Evolutionary conservation across 2,329 filamentous ascomycete genomes (phyloP), one percentile per base, ranked within the genome.

Genomic region (Ophiosphaerella herpotricha): DNA sequence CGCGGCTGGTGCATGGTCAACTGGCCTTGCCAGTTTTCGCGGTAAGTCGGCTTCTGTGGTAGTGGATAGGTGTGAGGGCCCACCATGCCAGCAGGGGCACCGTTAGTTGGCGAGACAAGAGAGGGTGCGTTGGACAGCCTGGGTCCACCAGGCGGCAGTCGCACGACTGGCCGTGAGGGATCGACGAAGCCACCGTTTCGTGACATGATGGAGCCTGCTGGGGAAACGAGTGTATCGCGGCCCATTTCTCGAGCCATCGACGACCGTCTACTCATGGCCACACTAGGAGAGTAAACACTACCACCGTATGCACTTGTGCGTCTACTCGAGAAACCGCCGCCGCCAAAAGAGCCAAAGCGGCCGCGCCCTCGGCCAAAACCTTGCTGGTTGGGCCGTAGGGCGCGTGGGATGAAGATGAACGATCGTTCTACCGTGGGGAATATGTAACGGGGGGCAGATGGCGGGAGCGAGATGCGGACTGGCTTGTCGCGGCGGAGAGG

Each of bases 361-460:
- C 88, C 89, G 47, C 89, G 82, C 44, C 82, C 82, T 47, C 84
- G 80, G 37, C 80, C 80, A 59, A 87, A 84, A 26, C 86, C 84
- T 77, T 96, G 90, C 71, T 96, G 91, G 70, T 96, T 97, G 12
- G 94, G 94, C 60, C 94, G 85, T 77, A 97, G 83, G 9, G 93
- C 93, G 60, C 94, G 84, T 11, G 94, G 94, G 53, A 99, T 99
- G 75, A 99, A 99, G 64, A 97, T 96, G 73, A 99, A 99, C 0
- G 94, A 97, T 58, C 94, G 82, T 64, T 97, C 92, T 39, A 84
- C 81, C 2, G 91, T 89, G 5, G 94, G 94, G 74, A 94, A 96
- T 53, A 97, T 92, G 73, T 97, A 97, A 55, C 89, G 85, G 32
- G 91, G 89, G 11, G 85, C 79, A 56, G 89, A 83, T 24, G 88